Evolutionary conservation across 2,329 filamentous ascomycete species (phyloP).

Genomic region (Tolypocladium album): DNA sequence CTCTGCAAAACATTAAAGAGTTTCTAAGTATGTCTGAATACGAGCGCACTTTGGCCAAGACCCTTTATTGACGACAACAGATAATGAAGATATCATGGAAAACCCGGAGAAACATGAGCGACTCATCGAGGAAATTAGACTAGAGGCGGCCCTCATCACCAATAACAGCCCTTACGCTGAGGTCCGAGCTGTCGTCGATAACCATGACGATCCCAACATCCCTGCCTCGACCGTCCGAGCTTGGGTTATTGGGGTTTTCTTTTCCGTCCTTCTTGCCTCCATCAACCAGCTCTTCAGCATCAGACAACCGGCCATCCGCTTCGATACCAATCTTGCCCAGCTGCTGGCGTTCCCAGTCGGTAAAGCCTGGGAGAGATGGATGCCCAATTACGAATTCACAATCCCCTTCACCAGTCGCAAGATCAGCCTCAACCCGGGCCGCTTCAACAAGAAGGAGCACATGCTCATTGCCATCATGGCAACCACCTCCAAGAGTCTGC

Average conservation of each 20-base stretch:
- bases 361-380: conserved; percentile 28
- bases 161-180: conserved; percentile 46
- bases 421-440: conserved; percentile 35
- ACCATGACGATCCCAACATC: conserved; percentile 36
- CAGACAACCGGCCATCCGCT: conserved; percentile 37
- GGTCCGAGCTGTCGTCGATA: conserved; percentile 42
- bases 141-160: conserved; percentile 38
- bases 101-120: conserved; percentile 24
- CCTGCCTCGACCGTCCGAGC: conserved; percentile 41
- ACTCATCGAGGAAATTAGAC: conserved; percentile 39
- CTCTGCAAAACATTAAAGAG: conserved; percentile 23
- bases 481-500: conserved; percentile 34
- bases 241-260: conserved; percentile 38
- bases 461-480: conserved; percentile 47
- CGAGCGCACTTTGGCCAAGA: too few species aligned
- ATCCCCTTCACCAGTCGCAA: conserved; percentile 23
- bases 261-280: conserved; percentile 33
- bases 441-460: conserved; percentile 45
- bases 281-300: conserved; percentile 46
- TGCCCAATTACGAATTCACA: conserved; percentile 28
- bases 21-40: conserved; percentile 18
- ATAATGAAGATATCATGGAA: conserved; percentile 18
- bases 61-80: conserved; percentile 4
- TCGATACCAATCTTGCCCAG: conserved; percentile 41
- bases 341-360: conserved; percentile 40